phyloP scores from a whole-genome alignment of 768 basidiomycete species.

The Pleurotus tuoliensis region DNA sequence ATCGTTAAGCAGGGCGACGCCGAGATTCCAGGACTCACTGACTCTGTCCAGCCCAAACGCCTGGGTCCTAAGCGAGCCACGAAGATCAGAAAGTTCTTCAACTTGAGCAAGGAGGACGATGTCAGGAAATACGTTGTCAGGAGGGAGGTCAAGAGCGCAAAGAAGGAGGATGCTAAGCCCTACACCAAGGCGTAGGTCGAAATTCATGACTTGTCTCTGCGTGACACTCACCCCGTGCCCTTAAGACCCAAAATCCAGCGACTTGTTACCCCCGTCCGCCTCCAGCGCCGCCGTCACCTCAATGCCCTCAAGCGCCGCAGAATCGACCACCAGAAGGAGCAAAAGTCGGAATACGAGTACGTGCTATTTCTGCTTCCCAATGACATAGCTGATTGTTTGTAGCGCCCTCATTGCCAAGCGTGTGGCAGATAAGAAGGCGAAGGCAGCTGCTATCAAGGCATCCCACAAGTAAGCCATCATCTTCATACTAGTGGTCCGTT shows the following conservation, averaged over 20 bases:
- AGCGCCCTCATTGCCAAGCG: conserved; percentile 82
- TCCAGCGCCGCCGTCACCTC: conserved; percentile 95
- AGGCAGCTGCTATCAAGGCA: conserved; percentile 84
- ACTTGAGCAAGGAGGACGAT: conserved; percentile 96
- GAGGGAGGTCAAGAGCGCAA: conserved; percentile 82
- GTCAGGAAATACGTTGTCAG: conserved; percentile 96
- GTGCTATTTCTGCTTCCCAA: conserved; percentile 19
- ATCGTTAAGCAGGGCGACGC: conserved; percentile 95
- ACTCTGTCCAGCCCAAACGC: conserved; percentile 88
- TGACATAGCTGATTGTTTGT: background rate
- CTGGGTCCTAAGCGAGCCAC: conserved; percentile 97
- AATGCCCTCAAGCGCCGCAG: conserved; percentile 83
- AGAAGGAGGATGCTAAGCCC: conserved; percentile 89
- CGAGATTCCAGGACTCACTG: conserved; percentile 90
- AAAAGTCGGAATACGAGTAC: conserved; percentile 90
- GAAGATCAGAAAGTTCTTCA: conserved; percentile 97
- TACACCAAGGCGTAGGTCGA: conserved; percentile 91
- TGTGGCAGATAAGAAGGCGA: conserved; percentile 89
- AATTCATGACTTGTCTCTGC: background rate
- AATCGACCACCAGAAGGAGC: conserved; percentile 90
- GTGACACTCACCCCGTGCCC: background rate
- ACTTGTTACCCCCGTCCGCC: conserved; percentile 90
- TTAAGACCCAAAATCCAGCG: conserved; percentile 93
- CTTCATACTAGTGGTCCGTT: background rate
- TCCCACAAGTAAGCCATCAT: conserved; percentile 53